A percentile compares a stretch with the other conserved stretches of the same genome.
Conservation (phyloP, 106 monocot genomes). For the Posidonia australis region DNA sequence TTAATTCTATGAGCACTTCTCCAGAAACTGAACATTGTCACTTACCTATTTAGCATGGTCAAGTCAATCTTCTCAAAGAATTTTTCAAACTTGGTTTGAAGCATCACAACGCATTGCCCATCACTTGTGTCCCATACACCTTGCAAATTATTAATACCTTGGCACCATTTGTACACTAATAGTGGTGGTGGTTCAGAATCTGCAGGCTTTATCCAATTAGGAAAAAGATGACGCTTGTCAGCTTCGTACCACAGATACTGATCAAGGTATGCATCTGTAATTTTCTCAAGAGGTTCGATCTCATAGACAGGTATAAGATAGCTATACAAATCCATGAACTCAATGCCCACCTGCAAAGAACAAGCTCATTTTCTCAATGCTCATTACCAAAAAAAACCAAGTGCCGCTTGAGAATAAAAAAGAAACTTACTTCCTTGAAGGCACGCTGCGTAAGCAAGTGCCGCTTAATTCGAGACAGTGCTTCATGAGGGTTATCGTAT, state of each 20-base stretch:
- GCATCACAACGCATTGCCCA: constrained; percentile 99
- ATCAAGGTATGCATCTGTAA: constrained; percentile 99
- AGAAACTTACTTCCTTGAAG: constrained; percentile 76
- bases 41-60: constrained; percentile 91
- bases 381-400: no score
- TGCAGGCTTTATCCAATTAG: constrained; percentile 99
- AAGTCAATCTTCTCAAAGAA: constrained; percentile 99
- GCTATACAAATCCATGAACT: constrained; percentile 99
- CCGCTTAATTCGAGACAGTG: constrained; percentile 93
- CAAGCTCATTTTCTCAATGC: not conserved
- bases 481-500: constrained; percentile 99
- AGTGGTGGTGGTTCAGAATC: constrained; percentile 99
- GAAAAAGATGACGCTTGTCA: constrained; percentile 95
- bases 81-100: constrained; percentile 98
- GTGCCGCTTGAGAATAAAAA: not conserved
- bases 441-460: constrained; percentile 97
- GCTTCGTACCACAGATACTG: constrained; percentile 99
- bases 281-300: constrained; percentile 99
- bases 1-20: no score
- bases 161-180: constrained; percentile 99
- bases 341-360: constrained; percentile 81
- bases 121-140: constrained; percentile 96
- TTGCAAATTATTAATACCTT: constrained; percentile 96
- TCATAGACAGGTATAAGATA: constrained; percentile 99
- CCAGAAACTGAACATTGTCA: no score